Base-by-base conservation (phyloP, 1,139 yeast species). In the Hyphopichia burtonii region DNA sequence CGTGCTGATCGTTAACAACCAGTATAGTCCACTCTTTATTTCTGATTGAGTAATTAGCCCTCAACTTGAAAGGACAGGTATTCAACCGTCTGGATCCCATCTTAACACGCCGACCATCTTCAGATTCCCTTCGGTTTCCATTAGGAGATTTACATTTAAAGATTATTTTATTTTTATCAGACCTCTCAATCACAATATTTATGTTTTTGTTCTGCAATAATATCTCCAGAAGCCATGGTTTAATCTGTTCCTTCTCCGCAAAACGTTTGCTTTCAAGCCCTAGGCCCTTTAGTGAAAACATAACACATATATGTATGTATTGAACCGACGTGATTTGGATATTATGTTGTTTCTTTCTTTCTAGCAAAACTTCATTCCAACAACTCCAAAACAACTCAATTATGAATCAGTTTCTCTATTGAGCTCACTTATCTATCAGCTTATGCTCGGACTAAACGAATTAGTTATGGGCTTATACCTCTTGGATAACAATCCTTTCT, bases 141-240 rank as follows among this genome's bases (percentile, higher is more conserved):
- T 55, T 54, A 12, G 49, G 47, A 56, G 71, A 59, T 55, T 82
- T 83, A 56, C 93, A 84, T 54, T 82, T 80, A 65, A 84, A 84
- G 15, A 84, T 83, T 33, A 83, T 82, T 59, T 84, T 84, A 37
- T 78, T 66, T 32, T 76, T 74, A 57, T 84, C 93, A 1, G 87
- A 81, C 41, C 93, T 65, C 59, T 83, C 90, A 44, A 83, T 83
- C 5, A 82, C 90, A 15, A 84, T 68, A 42, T 71, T 70, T 31
- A 84, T 77, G 1, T 87, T 86, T 43, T 73, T 69, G 9, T 71
- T 65, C 17, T 67, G 63, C 37, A 75, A 63, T 42, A 67, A 49
- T 22, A 66, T 65, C 32, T 72, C 63, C 52, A 72, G 83, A 36
- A 84, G 58, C 90, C 90, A 84, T 1, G 89, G 87, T 58, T 84